These are phyloP conservation scores for Lentinula lateritia DNA, from an alignment of 768 basidiomycete species.

Conservation along the genomic window DNA sequence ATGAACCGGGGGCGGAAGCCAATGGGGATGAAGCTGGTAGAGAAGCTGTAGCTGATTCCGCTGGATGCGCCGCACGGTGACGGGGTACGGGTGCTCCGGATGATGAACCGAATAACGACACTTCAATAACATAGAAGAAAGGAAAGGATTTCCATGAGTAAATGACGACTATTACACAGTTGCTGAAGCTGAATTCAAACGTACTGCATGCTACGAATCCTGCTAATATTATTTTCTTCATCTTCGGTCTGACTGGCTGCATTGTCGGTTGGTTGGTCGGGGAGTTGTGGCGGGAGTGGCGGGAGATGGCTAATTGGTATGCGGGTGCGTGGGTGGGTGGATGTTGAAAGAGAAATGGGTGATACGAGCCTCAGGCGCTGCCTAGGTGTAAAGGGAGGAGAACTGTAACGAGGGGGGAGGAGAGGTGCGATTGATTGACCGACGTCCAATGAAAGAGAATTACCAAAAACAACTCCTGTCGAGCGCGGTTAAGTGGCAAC, in stretches of 20 bases:
- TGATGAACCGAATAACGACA: not conserved
- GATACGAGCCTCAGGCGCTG: no score
- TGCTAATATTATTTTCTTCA: not conserved
- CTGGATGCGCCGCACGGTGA: not conserved
- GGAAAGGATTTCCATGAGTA: no score
- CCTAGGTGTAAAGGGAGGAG: no score
- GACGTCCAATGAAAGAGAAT: not conserved
- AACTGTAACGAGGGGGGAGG: not conserved
- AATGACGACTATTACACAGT: no score
- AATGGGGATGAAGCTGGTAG: not conserved
- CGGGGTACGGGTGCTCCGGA: not conserved
- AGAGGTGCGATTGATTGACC: not conserved
- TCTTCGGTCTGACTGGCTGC: not conserved
- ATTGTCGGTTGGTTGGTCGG: not conserved
- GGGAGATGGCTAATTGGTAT: no score
- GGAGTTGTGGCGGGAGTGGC: no score
- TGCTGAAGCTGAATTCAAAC: not conserved
- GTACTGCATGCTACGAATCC: constrained; percentile 5
- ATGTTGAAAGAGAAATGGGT: not conserved
- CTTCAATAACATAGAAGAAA: not conserved
- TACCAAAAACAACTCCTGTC: no score
- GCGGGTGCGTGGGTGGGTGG: not conserved
- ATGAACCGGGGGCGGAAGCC: no score
- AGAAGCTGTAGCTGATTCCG: not conserved
- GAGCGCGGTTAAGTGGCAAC: not conserved